phyloP scores from a whole-genome alignment of 257 asterid species.

The Nicotiana attenuata region DNA sequence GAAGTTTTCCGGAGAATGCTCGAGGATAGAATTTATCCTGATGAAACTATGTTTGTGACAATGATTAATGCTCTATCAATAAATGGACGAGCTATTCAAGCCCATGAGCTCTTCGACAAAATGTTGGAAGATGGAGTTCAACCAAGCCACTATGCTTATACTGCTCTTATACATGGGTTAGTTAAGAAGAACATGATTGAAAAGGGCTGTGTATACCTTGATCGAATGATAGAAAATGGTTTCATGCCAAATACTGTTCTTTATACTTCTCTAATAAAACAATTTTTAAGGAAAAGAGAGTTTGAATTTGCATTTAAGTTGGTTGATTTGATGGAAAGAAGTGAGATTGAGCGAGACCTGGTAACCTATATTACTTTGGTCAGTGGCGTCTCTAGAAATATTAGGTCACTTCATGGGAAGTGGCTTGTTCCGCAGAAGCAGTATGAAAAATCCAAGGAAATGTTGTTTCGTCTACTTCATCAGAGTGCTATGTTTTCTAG shows the following conservation, averaged over 20 bases:
- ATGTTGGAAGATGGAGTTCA: conserved; percentile 36
- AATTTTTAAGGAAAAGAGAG: conserved; percentile 46
- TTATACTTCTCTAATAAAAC: conserved; percentile 54
- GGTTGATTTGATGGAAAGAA: conserved; percentile 52
- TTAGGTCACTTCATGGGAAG: conserved; percentile 24
- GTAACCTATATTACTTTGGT: conserved; percentile 42
- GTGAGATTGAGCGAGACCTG: conserved; percentile 35
- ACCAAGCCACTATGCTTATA: conserved; percentile 49
- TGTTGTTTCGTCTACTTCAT: conserved; percentile 34
- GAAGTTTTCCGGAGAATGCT: conserved; percentile 40
- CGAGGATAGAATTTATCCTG: conserved; percentile 42
- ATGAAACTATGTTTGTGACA: conserved; percentile 38
- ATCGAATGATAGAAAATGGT: conserved; percentile 57
- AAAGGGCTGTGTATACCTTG: conserved; percentile 41
- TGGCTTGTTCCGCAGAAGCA: conserved; percentile 24
- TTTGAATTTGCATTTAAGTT: conserved; percentile 44
- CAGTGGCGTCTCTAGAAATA: conserved; percentile 48
- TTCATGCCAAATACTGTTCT: conserved; percentile 45
- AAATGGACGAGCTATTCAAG: conserved; percentile 42
- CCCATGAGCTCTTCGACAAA: conserved; percentile 34
- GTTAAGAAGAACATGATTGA: conserved; percentile 54
- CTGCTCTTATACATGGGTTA: conserved; percentile 49
- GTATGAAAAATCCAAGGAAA: conserved; percentile 30
- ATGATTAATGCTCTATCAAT: conserved; percentile 58
- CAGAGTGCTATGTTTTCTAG: conserved; percentile 19